Percentiles rank a stretch among this genome's conserved stretches.
These are phyloP conservation scores for Entomortierella parvispora DNA, from an alignment of 192 early-diverging fungal species.

Conservation along the genomic window DNA sequence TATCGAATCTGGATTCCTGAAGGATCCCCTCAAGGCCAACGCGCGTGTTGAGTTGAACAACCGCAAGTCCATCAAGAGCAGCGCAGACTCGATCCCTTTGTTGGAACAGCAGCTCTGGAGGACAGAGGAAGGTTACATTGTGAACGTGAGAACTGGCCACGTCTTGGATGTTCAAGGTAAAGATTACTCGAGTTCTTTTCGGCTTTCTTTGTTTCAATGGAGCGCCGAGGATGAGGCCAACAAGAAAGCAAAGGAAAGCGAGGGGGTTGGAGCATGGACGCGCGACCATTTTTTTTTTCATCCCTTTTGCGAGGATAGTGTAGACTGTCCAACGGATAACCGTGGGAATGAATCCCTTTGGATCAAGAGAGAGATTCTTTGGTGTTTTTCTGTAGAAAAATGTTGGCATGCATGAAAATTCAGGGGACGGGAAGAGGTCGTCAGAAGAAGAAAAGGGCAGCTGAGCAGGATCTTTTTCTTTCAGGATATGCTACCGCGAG, in stretches of 20 bases:
- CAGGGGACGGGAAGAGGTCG: neutral
- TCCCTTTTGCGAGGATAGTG: no score
- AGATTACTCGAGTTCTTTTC: conserved; percentile 4
- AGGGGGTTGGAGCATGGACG: no score
- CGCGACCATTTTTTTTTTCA: neutral
- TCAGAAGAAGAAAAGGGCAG: neutral
- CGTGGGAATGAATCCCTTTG: no score
- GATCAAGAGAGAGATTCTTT: no score
- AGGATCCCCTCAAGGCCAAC: conserved; percentile 46
- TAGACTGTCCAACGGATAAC: no score
- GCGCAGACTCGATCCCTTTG: conserved; percentile 17
- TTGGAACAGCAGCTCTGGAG: conserved; percentile 53
- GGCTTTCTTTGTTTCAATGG: neutral
- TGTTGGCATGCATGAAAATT: no score
- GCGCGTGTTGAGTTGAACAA: conserved; percentile 41
- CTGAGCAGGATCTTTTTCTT: no score
- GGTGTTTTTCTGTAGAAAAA: no score
- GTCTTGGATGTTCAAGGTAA: conserved; percentile 51
- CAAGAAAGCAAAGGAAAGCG: no score
- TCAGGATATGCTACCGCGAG: neutral
- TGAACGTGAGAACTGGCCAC: conserved; percentile 48
- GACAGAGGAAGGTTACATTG: conserved; percentile 42
- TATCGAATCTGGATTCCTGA: conserved; percentile 45
- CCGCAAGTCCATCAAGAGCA: conserved; percentile 35
- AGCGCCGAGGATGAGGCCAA: no score